These are phyloP conservation scores for Beta corolliflora DNA, from an alignment of 179 eudicot species.

Conservation along the genomic window DNA sequence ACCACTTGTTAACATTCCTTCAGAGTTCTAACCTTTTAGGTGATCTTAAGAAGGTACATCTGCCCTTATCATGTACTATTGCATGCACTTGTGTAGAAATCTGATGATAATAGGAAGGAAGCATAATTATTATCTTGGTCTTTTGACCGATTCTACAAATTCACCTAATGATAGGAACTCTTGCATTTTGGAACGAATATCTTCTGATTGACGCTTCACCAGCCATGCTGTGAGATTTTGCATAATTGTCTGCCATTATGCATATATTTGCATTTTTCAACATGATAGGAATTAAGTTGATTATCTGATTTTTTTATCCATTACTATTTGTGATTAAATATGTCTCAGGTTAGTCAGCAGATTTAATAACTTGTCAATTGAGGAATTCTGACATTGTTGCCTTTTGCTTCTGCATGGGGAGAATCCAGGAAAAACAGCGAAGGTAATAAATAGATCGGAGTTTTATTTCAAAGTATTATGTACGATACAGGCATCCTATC, in stretches of 20 bases:
- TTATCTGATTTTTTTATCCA: neutral
- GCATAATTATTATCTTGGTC: neutral
- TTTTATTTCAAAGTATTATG: neutral
- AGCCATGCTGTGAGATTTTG: neutral
- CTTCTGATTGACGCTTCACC: neutral
- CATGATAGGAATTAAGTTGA: neutral
- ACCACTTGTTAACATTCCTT: neutral
- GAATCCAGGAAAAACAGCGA: slow-evolving; percentile 67
- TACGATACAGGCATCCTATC: neutral
- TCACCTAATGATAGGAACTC: neutral
- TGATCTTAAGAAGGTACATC: neutral
- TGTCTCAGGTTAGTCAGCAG: slow-evolving; percentile 37
- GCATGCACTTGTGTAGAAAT: neutral
- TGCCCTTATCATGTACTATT: neutral
- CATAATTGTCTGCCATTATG: neutral
- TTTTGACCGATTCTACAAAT: neutral
- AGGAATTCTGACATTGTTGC: slow-evolving; percentile 34
- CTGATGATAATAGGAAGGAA: neutral
- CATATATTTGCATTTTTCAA: neutral
- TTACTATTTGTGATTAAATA: slow-evolving; percentile 17
- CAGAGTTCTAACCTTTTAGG: neutral
- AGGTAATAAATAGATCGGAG: slow-evolving; percentile 37
- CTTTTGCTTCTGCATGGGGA: slow-evolving; percentile 37
- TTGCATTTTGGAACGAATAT: neutral
- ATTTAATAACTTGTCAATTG: slow-evolving; percentile 29